Percentiles rank a stretch among this genome's conserved stretches.
Evolutionary conservation across 2,329 filamentous ascomycete genomes (phyloP).

Genomic region (Biscogniauxia marginata): DNA sequence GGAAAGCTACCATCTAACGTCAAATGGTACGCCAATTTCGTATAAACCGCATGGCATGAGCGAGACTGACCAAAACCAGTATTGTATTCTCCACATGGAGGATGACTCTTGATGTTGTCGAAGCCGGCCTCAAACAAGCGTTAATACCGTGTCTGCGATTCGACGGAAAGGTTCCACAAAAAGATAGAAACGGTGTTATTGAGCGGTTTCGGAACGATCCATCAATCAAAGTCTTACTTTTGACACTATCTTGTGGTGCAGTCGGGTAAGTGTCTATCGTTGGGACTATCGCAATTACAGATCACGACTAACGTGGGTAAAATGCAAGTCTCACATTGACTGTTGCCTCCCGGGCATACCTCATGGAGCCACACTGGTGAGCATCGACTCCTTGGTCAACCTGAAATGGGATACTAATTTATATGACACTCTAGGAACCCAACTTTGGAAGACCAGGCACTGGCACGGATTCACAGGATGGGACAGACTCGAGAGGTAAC

Average conservation of each 20-base stretch:
- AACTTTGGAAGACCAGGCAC: slow-evolving; percentile 42
- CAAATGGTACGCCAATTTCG: too few relatives aligned
- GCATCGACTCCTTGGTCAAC: too few relatives aligned
- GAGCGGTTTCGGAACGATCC: slow-evolving; percentile 40
- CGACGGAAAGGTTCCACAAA: slow-evolving; percentile 46
- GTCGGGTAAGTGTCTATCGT: slow-evolving; percentile 40
- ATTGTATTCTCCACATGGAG: slow-evolving; percentile 54
- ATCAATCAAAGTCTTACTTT: slow-evolving; percentile 41
- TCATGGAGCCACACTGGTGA: slow-evolving; percentile 51
- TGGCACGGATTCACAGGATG: slow-evolving; percentile 39
- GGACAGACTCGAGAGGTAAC: slow-evolving; percentile 37
- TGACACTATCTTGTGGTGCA: slow-evolving; percentile 52
- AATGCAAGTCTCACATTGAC: slow-evolving; percentile 48
- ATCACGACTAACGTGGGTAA: not conserved
- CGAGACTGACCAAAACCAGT: too few relatives aligned
- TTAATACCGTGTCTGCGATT: slow-evolving; percentile 40
- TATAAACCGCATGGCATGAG: too few relatives aligned
- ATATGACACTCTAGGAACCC: slow-evolving; percentile 36
- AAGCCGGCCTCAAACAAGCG: slow-evolving; percentile 36
- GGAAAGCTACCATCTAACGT: slow-evolving; percentile 11
- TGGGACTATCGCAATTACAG: not conserved
- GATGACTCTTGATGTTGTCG: slow-evolving; percentile 45
- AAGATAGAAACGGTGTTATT: slow-evolving; percentile 40
- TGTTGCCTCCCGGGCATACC: slow-evolving; percentile 44
- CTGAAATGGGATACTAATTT: not conserved